Base-by-base conservation (phyloP, 2,329 filamentous ascomycete species). In the Pyricularia pennisetigena region DNA sequence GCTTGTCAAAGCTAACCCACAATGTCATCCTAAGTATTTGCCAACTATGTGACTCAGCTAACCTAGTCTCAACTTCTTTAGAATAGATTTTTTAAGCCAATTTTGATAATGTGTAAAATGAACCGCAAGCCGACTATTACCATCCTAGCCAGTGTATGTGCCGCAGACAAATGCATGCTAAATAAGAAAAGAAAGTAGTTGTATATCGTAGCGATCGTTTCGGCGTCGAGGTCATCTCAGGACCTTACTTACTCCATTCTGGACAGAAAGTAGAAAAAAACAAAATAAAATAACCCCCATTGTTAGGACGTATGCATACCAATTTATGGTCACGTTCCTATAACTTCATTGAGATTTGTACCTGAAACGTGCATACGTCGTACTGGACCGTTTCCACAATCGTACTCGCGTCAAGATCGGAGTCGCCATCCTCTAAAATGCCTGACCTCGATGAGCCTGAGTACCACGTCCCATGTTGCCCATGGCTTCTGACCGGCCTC, bases 371-470 rank as follows among this genome's bases (percentile, higher is more conserved):
- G 24, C 59, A 62, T 62, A 20, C 16, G 26, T 14, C 59, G 59
- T 62, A 26, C 23, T 62, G 5, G 24, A 28, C 59, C 24, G 59
- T 62, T 62, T 23, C 24, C 59, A 28, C 14, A 62, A 0, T 28
- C 59, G 30, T 10, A 61, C 9, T 28, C 16, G 9, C 26, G 32
- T 61, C 16, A 67, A 14, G 16, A 26, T 23, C 32, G 57, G 63
- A 23, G 65, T 26, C 1, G 59, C 30, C 66, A 32, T 67, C 66
- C 54, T 23, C 72, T 76, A 78, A 32, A 76, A 75, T 66, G 76
- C 75, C 67, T 77, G 75, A 12, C 75, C 76, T 23, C 76, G 75
- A 30, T 73, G 75, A 28, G 72, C 69, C 69, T 73, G 72, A 26
- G 71, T 68, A 1, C 72, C 73, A 9, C 73, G 72, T 4, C 73